Evolutionary conservation across 208 protist species (phyloP).

Genomic region (Leishmania aethiopica): DNA sequence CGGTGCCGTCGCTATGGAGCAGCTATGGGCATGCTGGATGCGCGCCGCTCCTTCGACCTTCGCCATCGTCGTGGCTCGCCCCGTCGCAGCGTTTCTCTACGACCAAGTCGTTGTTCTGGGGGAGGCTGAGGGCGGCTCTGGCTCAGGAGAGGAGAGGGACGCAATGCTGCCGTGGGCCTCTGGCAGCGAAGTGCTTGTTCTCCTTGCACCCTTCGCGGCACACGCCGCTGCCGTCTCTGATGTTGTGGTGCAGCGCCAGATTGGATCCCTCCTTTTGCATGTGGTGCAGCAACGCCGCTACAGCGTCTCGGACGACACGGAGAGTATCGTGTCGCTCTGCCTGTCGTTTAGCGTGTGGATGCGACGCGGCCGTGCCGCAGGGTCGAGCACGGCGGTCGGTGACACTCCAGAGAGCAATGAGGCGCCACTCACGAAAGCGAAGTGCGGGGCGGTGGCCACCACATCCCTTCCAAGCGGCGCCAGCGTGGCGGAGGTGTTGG

Average conservation of each 20-base stretch:
- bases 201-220: slow-evolving; percentile 26
- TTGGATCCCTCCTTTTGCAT: slow-evolving; percentile 16
- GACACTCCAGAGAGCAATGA: neutral
- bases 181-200: slow-evolving; percentile 24
- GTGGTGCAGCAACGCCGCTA: slow-evolving; percentile 23
- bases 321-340: slow-evolving; percentile 37
- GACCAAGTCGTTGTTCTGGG: slow-evolving; percentile 5
- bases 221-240: slow-evolving; percentile 25
- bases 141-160: neutral
- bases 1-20: slow-evolving; percentile 19
- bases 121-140: neutral
- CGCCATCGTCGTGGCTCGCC: slow-evolving; percentile 19
- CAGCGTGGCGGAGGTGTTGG: slow-evolving; percentile 27
- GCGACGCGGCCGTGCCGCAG: slow-evolving; percentile 4
- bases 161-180: slow-evolving; percentile 15
- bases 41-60: slow-evolving; percentile 15
- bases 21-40: slow-evolving; percentile 40
- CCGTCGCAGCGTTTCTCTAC: slow-evolving; percentile 25
- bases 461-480: slow-evolving; percentile 8
- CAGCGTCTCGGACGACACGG: slow-evolving; percentile 27
- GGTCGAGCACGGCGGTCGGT: neutral
- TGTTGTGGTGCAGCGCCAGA: slow-evolving; percentile 19
- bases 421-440: neutral
- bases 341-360: slow-evolving; percentile 26
- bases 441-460: neutral